Conservation (phyloP, 2,329 filamentous ascomycete genomes). For the Penicillium digitatum region DNA sequence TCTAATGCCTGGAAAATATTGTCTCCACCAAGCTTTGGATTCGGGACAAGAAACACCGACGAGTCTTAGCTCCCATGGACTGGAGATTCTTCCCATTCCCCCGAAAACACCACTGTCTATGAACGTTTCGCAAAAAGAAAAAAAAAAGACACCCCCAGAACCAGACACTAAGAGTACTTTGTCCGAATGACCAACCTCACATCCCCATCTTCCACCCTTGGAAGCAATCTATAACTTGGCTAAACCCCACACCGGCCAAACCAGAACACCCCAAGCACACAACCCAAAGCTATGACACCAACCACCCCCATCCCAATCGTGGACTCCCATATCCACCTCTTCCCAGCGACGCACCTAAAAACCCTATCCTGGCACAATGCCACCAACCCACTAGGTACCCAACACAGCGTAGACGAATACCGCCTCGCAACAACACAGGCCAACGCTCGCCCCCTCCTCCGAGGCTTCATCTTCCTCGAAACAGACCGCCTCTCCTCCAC, state of each 20-base stretch:
- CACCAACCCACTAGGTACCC: slow-evolving; percentile 57
- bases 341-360: slow-evolving; percentile 62
- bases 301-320: slow-evolving; percentile 53
- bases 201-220: neutral
- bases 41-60: slow-evolving; percentile 6
- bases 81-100: neutral
- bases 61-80: no score
- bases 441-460: slow-evolving; percentile 34
- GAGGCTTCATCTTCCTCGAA: slow-evolving; percentile 79
- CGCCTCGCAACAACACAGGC: slow-evolving; percentile 35
- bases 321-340: slow-evolving; percentile 91
- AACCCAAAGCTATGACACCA: neutral
- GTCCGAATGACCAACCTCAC: neutral
- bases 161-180: neutral
- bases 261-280: neutral
- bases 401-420: slow-evolving; percentile 65
- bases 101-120: neutral
- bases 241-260: neutral
- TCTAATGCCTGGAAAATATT: neutral
- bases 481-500: slow-evolving; percentile 68
- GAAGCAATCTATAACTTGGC: neutral
- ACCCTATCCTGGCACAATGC: slow-evolving; percentile 67
- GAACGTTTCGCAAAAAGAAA: no score
- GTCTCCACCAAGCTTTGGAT: neutral
- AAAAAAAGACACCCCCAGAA: neutral